These are phyloP conservation scores for Abrus precatorius DNA, from an alignment of 306 rosid species.

Conservation along the genomic window DNA sequence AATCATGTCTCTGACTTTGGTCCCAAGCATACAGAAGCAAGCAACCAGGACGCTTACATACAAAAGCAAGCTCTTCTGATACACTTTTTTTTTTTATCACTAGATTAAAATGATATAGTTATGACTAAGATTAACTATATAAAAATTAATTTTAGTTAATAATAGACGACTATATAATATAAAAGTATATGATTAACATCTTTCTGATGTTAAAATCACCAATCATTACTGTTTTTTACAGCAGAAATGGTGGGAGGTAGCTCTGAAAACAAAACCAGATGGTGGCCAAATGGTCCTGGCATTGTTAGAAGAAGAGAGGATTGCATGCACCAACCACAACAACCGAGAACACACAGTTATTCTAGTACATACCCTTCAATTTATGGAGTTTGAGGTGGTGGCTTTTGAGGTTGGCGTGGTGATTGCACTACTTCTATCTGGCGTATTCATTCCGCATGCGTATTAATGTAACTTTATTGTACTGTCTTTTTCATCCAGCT, in stretches of 20 bases:
- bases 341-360: slow-evolving; percentile 47
- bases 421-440: slow-evolving; percentile 19
- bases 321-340: slow-evolving; percentile 63
- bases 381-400: slow-evolving; percentile 47
- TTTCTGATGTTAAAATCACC: too few species aligned
- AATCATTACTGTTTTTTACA: not conserved
- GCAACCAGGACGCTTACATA: slow-evolving; percentile 29
- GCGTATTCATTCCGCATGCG: slow-evolving; percentile 42
- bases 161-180: too few species aligned
- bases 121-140: too few species aligned
- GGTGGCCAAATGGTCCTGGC: slow-evolving; percentile 22
- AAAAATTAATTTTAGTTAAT: too few species aligned
- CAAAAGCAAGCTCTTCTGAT: too few species aligned
- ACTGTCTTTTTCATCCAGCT: slow-evolving; percentile 66
- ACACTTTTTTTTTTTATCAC: too few species aligned
- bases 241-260: slow-evolving; percentile 9
- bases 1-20: slow-evolving; percentile 39
- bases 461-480: slow-evolving; percentile 46
- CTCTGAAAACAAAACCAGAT: not conserved
- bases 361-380: slow-evolving; percentile 39
- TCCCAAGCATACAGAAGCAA: slow-evolving; percentile 48
- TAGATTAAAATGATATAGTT: too few species aligned
- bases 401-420: slow-evolving; percentile 26
- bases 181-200: too few species aligned
- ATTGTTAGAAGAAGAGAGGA: slow-evolving; percentile 42